Conservation (phyloP, 495 filamentous ascomycete species). For the Lichenothelia convexa region DNA sequence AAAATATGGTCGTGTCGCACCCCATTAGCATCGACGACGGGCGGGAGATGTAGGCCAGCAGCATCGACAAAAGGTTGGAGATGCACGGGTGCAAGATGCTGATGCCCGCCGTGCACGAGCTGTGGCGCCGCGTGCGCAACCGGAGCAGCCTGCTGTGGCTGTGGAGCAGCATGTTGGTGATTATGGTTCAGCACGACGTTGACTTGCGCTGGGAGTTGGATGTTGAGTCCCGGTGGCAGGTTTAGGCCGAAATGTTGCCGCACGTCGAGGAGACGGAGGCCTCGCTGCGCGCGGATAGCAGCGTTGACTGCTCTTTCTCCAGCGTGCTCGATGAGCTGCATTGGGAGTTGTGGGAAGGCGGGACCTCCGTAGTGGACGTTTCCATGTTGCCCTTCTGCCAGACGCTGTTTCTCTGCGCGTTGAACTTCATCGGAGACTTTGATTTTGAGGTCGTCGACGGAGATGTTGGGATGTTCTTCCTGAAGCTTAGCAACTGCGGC, state of each 20-base stretch:
- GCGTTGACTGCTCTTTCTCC: no score
- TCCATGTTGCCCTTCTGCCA: not conserved
- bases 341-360: no score
- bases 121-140: no score
- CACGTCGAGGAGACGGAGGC: not conserved
- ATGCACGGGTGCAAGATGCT: not conserved
- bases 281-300: no score
- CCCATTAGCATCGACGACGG: no score
- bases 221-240: no score
- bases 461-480: conserved; percentile 40
- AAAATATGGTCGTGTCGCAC: no score
- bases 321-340: no score
- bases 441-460: conserved; percentile 37
- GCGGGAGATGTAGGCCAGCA: not conserved
- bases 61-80: not conserved
- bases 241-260: not conserved
- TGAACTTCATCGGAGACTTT: conserved; percentile 36
- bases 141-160: no score
- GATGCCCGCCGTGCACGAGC: no score
- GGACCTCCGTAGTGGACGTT: no score
- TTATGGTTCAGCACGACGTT: not conserved
- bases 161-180: not conserved
- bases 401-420: not conserved
- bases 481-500: conserved; percentile 36
- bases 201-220: not conserved